Conservation (phyloP, 1,139 yeast species). For the Candida tetrigidarum region DNA sequence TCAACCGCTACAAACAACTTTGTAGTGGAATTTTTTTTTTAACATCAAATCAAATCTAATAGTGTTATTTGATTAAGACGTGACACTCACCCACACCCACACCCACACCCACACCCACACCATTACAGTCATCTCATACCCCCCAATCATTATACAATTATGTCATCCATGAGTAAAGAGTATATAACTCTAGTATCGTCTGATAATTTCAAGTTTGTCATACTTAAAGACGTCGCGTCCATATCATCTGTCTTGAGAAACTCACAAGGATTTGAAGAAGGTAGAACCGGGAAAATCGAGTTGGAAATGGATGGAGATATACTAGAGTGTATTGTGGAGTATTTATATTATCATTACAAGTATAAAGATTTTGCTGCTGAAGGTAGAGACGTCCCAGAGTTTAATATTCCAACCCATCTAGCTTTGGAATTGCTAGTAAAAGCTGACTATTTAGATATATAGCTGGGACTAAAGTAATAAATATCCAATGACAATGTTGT, state of each 20-base stretch:
- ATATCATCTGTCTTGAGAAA: conserved; percentile 81
- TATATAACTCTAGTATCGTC: conserved; percentile 75
- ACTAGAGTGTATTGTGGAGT: conserved; percentile 83
- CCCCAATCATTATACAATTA: neutral
- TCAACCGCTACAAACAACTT: no score
- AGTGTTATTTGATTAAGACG: no score
- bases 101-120: no score
- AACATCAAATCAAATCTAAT: no score
- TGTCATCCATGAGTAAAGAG: conserved; percentile 18
- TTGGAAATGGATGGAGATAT: conserved; percentile 75
- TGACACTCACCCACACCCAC: no score
- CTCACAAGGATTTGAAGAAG: conserved; percentile 64
- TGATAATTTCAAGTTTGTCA: conserved; percentile 68
- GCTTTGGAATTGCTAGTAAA: conserved; percentile 90
- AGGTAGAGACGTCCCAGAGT: conserved; percentile 72
- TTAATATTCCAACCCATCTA: conserved; percentile 90
- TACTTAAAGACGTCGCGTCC: conserved; percentile 78
- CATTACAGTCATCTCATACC: no score
- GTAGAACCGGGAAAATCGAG: conserved; percentile 51
- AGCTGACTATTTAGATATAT: conserved; percentile 83
- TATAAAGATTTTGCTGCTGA: conserved; percentile 60
- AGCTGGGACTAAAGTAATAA: no score
- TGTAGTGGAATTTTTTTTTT: no score
- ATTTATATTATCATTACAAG: conserved; percentile 75
- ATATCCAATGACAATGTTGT: neutral